Base-by-base conservation (phyloP, 1,284 basidiomycete species). In the Irpex rosettiformis region DNA sequence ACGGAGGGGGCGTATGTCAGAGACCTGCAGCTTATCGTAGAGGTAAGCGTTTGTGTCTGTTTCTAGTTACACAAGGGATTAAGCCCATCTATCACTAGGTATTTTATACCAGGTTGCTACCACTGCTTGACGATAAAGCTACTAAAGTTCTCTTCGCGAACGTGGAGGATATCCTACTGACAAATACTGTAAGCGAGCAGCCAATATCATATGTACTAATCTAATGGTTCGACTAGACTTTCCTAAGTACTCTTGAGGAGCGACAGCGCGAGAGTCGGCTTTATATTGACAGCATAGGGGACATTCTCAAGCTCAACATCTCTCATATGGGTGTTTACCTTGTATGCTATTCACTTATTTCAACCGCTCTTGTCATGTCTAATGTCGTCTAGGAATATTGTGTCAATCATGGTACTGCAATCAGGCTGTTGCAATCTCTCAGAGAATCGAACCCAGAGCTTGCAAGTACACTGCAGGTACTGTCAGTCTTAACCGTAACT, bases 111-210 rank as follows among this genome's bases (percentile, higher is more conserved):
- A 85, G 83, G 60, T 77, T 97, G 72, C 74, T 96, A 52, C 74
- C 82, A 0, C 68, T 91, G 22, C 76, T 98, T n/a, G 88, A 91
- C 13, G 78, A 80, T 56, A 93, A 93, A 69, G 91, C 91, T 2
- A 80, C 88, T 16, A 86, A 83, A 0, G 91, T 91, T 51, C 88
- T 98, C 29, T 98, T 98, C 69, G 92, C 91, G 13, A 98, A 98
- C 66, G 81, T 98, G 27, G 95, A 98, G 68, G 94, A 96, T 64
- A 88, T 96, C 57, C 77, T 96, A 6, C 75, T 96, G 25, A 89
- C 85, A 56, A 95, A 96, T 67, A 95, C 93, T 18, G 90, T 91
- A 65, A 61, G 82, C 68, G 4, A 4, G 16, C 13, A 55, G 40
- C 16, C 49, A 51, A 7, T 13, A 2, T 2, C 13, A 43, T 24